A percentile compares a stretch with the other conserved stretches of the same genome.
Evolutionary conservation across 495 filamentous ascomycete genomes (phyloP).

Genomic region (Daldinia childiae): DNA sequence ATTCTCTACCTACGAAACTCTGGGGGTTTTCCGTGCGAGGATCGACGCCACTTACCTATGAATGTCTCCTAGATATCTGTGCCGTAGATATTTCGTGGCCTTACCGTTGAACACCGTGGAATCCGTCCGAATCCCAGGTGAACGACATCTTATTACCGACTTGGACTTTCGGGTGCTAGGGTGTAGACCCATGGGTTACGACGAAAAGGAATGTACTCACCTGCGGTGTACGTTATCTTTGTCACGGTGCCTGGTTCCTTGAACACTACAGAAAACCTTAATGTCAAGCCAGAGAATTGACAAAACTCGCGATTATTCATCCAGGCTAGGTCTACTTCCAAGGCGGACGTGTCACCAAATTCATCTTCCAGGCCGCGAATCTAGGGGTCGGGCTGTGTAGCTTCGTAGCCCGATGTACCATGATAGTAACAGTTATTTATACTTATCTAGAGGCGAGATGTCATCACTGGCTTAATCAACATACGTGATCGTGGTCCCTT

Average conservation of each 20-base stretch:
- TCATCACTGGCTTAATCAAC: slow-evolving; percentile 5
- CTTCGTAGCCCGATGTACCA: background rate
- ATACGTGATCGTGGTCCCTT: slow-evolving; percentile 5
- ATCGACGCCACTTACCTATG: background rate
- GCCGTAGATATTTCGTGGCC: slow-evolving; percentile 3
- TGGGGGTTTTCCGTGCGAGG: slow-evolving; percentile 34
- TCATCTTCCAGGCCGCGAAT: background rate
- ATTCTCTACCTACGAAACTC: background rate
- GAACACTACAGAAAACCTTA: background rate
- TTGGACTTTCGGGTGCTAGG: slow-evolving; percentile 18
- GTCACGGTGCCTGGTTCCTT: slow-evolving; percentile 1
- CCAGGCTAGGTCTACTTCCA: background rate
- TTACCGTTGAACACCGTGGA: slow-evolving; percentile 3
- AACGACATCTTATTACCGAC: background rate
- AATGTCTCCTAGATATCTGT: slow-evolving; percentile 1
- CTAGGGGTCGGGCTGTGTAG: background rate
- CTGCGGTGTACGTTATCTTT: background rate
- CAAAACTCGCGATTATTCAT: slow-evolving; percentile 6
- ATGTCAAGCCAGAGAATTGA: background rate
- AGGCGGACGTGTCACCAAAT: background rate
- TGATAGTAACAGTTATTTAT: background rate
- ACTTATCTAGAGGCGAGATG: slow-evolving; percentile 7
- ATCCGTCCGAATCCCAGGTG: slow-evolving; percentile 5
- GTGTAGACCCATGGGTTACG: slow-evolving; percentile 1
- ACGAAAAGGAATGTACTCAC: slow-evolving; percentile 10